Conservation (phyloP, 2,329 filamentous ascomycete genomes). For the Hawksworthiomyces lignivorus region DNA sequence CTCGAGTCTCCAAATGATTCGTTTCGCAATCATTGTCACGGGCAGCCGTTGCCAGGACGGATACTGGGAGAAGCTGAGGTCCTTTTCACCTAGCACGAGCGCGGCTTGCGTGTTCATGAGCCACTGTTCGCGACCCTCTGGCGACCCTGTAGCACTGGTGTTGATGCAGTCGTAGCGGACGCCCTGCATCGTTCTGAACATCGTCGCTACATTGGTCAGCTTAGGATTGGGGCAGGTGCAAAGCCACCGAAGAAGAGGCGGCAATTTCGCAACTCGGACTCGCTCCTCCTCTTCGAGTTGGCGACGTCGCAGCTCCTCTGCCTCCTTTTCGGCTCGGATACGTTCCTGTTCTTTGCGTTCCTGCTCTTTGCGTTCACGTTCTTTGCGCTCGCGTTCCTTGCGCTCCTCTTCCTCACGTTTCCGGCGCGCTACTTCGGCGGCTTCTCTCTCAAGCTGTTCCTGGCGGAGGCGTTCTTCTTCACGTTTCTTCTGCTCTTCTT, state of each 20-base stretch:
- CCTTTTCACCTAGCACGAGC: constrained; percentile 56
- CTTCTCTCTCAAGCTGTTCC: constrained; percentile 39
- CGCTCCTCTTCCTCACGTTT: constrained; percentile 46
- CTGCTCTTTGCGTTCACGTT: no score
- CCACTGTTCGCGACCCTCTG: constrained; percentile 57
- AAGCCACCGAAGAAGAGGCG: constrained; percentile 55
- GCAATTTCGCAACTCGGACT: constrained; percentile 47
- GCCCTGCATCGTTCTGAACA: constrained; percentile 50
- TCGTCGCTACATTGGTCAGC: constrained; percentile 39
- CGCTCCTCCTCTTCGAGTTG: constrained; percentile 48
- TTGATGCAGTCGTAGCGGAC: constrained; percentile 58
- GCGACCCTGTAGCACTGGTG: constrained; percentile 41
- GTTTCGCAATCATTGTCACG: constrained; percentile 47
- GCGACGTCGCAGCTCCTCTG: constrained; percentile 35
- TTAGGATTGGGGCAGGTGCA: constrained; percentile 45
- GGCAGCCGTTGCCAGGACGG: constrained; percentile 51
- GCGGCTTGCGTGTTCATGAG: constrained; percentile 58
- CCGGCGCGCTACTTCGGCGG: constrained; percentile 40
- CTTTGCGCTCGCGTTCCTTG: constrained; percentile 16
- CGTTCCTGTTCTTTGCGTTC: constrained; percentile 29
- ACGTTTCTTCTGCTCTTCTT: constrained; percentile 28
- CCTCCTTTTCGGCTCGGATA: constrained; percentile 31
- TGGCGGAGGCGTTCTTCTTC: constrained; percentile 38
- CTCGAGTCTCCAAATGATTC: constrained; percentile 52
- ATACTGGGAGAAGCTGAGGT: constrained; percentile 51